These are phyloP conservation scores for Eimeria acervulina DNA, from an alignment of 169 alveolate genomes.

Conservation along the genomic window DNA sequence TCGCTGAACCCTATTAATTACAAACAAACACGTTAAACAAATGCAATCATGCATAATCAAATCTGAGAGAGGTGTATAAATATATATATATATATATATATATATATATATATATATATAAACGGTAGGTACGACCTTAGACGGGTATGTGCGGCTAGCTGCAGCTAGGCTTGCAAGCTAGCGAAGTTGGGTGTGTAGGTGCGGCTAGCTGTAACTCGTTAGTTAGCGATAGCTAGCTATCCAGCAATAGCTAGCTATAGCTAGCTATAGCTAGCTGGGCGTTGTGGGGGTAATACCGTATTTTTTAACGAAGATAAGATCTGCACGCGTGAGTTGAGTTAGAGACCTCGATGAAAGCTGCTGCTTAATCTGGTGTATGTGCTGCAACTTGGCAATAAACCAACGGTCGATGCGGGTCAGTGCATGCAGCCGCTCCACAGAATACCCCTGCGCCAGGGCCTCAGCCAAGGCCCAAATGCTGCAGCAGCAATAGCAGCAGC, in stretches of 20 bases:
- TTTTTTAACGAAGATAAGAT: slow-evolving; percentile 79
- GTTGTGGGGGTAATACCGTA: too few species aligned
- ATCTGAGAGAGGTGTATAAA: slow-evolving; percentile 10
- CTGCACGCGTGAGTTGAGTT: slow-evolving; percentile 76
- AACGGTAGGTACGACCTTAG: too few species aligned
- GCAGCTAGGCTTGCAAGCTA: too few species aligned
- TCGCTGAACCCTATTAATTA: slow-evolving; percentile 89
- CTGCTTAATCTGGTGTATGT: slow-evolving; percentile 85
- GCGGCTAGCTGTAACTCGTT: too few species aligned
- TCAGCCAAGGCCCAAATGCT: slow-evolving; percentile 93
- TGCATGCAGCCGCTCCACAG: slow-evolving; percentile 89
- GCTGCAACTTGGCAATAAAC: slow-evolving; percentile 91
- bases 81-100: background rate
- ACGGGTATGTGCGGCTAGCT: too few species aligned
- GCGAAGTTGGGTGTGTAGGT: too few species aligned
- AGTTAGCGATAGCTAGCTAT: too few species aligned
- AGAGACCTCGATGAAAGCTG: slow-evolving; percentile 65
- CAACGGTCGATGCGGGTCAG: slow-evolving; percentile 92
- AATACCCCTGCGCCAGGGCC: slow-evolving; percentile 90
- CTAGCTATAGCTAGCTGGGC: too few species aligned
- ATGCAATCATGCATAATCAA: too few species aligned
- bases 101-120: too few species aligned
- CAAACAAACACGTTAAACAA: background rate
- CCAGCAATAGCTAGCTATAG: too few species aligned
- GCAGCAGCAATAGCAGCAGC: too few species aligned